phyloP scores from a whole-genome alignment of 148 eudicot species.

The Drosera capensis region DNA sequence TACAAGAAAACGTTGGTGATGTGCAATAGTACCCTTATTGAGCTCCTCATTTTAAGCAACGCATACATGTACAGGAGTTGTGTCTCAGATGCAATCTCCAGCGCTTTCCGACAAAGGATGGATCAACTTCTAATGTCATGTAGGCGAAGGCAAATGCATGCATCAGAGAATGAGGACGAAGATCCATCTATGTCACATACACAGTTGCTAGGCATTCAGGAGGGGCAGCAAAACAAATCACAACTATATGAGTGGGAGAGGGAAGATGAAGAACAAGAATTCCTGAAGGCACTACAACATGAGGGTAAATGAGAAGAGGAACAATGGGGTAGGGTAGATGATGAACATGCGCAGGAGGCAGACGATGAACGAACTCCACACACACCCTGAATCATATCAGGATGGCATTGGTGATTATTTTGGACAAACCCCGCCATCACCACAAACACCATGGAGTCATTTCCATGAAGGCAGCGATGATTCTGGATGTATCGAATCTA shows the following conservation, averaged over 20 bases:
- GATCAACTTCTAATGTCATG: constrained; percentile 46
- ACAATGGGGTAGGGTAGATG: constrained; percentile 5
- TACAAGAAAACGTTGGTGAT: too few relatives aligned
- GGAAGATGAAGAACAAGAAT: not conserved
- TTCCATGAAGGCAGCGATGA: constrained; percentile 18
- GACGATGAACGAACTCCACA: constrained; percentile 3
- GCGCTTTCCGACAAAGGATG: constrained; percentile 49
- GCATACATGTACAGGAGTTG: constrained; percentile 33
- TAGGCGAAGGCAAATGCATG: constrained; percentile 16
- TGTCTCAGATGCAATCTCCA: constrained; percentile 55
- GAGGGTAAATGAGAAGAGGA: not conserved
- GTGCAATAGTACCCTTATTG: too few relatives aligned
- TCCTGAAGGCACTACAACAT: too few relatives aligned
- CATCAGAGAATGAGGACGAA: constrained; percentile 4
- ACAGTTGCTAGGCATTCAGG: not conserved
- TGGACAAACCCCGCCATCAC: constrained; percentile 15
- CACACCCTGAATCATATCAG: constrained; percentile 6
- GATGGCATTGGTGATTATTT: constrained; percentile 17
- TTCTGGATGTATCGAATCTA: constrained; percentile 19
- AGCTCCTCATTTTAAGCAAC: too few relatives aligned
- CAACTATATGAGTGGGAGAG: not conserved
- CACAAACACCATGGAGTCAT: constrained; percentile 19
- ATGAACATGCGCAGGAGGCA: constrained; percentile 14
- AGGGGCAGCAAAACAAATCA: not conserved
- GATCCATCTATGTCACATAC: constrained; percentile 5